These are phyloP conservation scores for Beauveria bassiana DNA, from an alignment of 2,329 filamentous ascomycete species.

Conservation along the genomic window DNA sequence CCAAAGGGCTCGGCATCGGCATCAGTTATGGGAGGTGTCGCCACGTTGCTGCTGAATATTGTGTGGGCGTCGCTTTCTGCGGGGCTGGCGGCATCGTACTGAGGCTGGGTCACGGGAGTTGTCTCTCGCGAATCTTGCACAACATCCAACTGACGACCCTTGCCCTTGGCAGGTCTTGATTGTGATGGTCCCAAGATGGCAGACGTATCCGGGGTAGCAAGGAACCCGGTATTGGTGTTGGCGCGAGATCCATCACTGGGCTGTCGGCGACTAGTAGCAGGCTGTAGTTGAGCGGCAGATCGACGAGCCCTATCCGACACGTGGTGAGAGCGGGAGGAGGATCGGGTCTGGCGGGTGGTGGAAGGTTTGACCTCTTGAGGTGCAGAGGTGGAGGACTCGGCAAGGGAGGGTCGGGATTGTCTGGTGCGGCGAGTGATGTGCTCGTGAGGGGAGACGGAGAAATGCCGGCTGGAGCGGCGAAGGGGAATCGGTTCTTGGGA, in stretches of 20 bases:
- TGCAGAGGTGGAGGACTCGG: constrained; percentile 23
- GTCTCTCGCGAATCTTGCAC: constrained; percentile 38
- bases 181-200: constrained; percentile 28
- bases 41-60: constrained; percentile 55
- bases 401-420: constrained; percentile 21
- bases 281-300: constrained; percentile 19
- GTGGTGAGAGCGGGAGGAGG: constrained; percentile 22
- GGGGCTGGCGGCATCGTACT: constrained; percentile 44
- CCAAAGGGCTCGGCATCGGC: constrained; percentile 57
- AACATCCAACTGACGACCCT: constrained; percentile 34
- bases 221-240: constrained; percentile 20
- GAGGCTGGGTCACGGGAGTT: constrained; percentile 29
- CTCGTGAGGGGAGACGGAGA: constrained; percentile 28
- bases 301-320: constrained; percentile 29
- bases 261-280: constrained; percentile 5
- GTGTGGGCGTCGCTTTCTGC: constrained; percentile 49
- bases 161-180: constrained; percentile 31
- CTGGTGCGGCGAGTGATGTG: constrained; percentile 24
- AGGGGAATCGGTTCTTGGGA: constrained; percentile 3
- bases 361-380: constrained; percentile 15
- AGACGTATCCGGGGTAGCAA: constrained; percentile 53
- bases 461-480: constrained; percentile 21
- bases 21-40: constrained; percentile 70
- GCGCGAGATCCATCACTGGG: constrained; percentile 5
- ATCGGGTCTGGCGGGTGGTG: constrained; percentile 19